Base-by-base conservation (phyloP, 495 filamentous ascomycete species). In the Trichoderma reesei region DNA sequence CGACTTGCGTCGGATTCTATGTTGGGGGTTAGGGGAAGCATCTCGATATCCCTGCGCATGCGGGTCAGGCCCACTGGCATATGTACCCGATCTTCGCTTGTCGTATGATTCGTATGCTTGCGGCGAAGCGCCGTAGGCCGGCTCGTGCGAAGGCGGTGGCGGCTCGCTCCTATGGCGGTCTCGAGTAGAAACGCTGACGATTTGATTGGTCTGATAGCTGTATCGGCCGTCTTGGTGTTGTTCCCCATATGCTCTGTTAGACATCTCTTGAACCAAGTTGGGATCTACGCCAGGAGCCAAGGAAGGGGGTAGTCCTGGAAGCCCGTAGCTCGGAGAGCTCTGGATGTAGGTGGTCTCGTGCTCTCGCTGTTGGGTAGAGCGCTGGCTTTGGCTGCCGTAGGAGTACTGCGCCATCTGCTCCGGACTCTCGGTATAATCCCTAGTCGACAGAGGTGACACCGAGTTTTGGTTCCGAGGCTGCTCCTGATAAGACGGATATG, bases 241-340 rank as follows among this genome's bases (percentile, higher is more conserved):
- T 18, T 84, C 82, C 33, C 80, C 73, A 61, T 78, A 73, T 38
- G 77, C 72, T 59, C 79, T 75, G 54, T 87, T 80, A 3, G 81
- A 74, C 10, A 85, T 79, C 46, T 86, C 84, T 31, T 84, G 82
- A 9, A 82, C 79, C 51, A 83, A 73, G 59, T 67, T 72, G 1
- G 84, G 82, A 68, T 89, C 86, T 66, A 89, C 85, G 2, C 89
- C 89, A 34, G 88, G 83, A 62, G 90, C 84, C 26, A 92, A 75
- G 54, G 87, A 89, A 26, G 84, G 73, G 1, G 89, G 89, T 65
- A 90, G 79, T 11, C 78, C 66, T 11, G 84, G 75, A 7, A 73
- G 67, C 46, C 72, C 70, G 70, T 81, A 75, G 60, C 71, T 63
- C 33, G 68, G 65, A 33, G 73, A 63, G 9, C 63, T 44, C 9